phyloP scores from a whole-genome alignment of 2,329 filamentous ascomycete genomes.

The Colletotrichum costaricense region DNA sequence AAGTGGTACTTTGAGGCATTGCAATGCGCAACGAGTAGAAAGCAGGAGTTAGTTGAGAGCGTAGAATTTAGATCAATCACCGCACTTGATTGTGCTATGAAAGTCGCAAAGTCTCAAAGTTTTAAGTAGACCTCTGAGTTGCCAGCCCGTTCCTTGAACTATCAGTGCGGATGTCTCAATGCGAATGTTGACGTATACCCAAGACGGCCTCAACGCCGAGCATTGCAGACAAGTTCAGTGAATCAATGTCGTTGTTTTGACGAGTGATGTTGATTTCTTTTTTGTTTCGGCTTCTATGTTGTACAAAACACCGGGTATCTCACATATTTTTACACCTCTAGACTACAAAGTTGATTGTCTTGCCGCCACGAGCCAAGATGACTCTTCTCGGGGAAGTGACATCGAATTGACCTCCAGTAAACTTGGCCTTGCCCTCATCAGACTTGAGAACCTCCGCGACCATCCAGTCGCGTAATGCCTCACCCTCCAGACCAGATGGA shows the following conservation, averaged over 20 bases:
- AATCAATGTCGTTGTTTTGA: background rate
- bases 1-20: background rate
- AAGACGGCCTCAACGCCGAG: background rate
- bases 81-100: background rate
- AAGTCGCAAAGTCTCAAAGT: background rate
- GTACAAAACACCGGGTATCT: constrained; percentile 33
- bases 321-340: constrained; percentile 39
- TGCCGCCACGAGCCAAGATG: constrained; percentile 75
- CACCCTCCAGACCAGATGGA: constrained; percentile 51
- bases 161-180: no score
- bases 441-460: constrained; percentile 70
- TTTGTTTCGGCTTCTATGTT: background rate
- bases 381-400: constrained; percentile 69
- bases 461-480: constrained; percentile 69
- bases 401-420: constrained; percentile 58
- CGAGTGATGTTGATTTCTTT: background rate
- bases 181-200: no score
- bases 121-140: no score
- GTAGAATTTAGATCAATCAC: background rate
- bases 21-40: background rate
- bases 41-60: background rate
- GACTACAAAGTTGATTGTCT: constrained; percentile 80
- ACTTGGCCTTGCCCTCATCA: constrained; percentile 67
- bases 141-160: no score
- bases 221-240: background rate